Evolutionary conservation across 495 filamentous ascomycete genomes (phyloP), one percentile per base, ranked within the genome.

Genomic region (Penicillium paradoxum): DNA sequence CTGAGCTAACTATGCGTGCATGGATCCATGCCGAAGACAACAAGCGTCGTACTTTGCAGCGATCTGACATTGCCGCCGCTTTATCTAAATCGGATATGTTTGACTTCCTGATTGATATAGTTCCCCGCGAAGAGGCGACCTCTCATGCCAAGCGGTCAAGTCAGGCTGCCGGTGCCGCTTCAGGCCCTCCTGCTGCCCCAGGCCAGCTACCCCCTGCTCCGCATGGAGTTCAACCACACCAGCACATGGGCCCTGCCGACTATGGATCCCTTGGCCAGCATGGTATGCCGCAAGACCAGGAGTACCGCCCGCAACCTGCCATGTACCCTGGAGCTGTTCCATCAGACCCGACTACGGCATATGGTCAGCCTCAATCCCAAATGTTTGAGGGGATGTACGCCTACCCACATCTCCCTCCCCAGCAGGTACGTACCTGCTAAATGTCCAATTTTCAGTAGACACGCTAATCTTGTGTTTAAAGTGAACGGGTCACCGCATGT

Each of bases 1-100:
- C 93, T 3, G 93, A 98, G 70, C 78, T 98, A 40, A 97, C 93
- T 1, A 98, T 98, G 93, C 89, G 93, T 44, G 93, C 93, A n/a
- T 98, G 93, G 93, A 97, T 98, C 22, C 93, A 97, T 61, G 93
- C 93, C 4, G 93, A 98, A 65, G 93, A 98, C 69, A 98, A 98
- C 77, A 98, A 98, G 76, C 81, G 93, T 13, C 85, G 93, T 11
- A 98, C 93, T 2, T 78, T 98, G 30, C 93, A 98, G 70, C 84
- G 93, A 39, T 95, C 89, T 41, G 93, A 98, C 64, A 98, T 98
- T 67, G 93, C 93, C 45, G 90, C 88, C 22, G 93, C 93, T 14
- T 79, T 98, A 27, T 87, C 90, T 51, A 97, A 97, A 73, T 95
- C 90, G 32, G 93, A 98, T 71, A 97, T 98, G 93, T 98, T 98